Percentiles rank a stretch among this genome's conserved stretches.
Evolutionary conservation across 306 rosid species (phyloP).

Genomic region (Lathyrus oleraceus): DNA sequence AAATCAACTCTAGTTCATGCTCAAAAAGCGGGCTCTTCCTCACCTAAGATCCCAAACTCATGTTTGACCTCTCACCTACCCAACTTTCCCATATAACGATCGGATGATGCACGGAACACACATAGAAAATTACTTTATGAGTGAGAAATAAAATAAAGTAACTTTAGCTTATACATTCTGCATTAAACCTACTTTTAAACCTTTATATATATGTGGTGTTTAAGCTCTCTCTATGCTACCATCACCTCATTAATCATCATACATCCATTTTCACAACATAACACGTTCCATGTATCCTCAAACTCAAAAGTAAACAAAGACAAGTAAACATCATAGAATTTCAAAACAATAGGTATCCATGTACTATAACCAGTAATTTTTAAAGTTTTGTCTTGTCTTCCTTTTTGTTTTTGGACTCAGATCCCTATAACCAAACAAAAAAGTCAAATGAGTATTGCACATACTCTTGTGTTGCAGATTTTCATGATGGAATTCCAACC

Average conservation of each 20-base stretch:
- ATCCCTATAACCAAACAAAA: slow-evolving; percentile 9
- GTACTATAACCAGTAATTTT: slow-evolving; percentile 25
- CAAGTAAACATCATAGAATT: slow-evolving; percentile 39
- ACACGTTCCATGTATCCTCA: slow-evolving; percentile 40
- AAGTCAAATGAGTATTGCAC: neutral
- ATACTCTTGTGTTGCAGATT: slow-evolving; percentile 18
- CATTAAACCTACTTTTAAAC: too few relatives aligned
- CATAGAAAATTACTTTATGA: too few relatives aligned
- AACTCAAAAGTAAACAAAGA: slow-evolving; percentile 34
- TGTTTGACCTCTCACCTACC: too few relatives aligned
- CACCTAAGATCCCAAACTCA: too few relatives aligned
- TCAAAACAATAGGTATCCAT: slow-evolving; percentile 19
- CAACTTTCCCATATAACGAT: too few relatives aligned
- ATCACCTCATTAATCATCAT: neutral
- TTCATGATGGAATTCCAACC: slow-evolving; percentile 41
- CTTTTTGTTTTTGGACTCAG: slow-evolving; percentile 22
- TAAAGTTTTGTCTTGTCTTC: slow-evolving; percentile 28
- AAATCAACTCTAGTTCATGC: too few relatives aligned
- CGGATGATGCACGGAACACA: too few relatives aligned
- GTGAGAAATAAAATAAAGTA: too few relatives aligned
- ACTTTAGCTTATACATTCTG: too few relatives aligned
- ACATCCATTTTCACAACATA: slow-evolving; percentile 31
- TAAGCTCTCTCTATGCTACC: too few relatives aligned
- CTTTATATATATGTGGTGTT: too few relatives aligned
- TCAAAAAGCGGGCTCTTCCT: too few relatives aligned